phyloP scores from a whole-genome alignment of 805 yeast genomes.

The Hanseniaspora pseudoguilliermondii region DNA sequence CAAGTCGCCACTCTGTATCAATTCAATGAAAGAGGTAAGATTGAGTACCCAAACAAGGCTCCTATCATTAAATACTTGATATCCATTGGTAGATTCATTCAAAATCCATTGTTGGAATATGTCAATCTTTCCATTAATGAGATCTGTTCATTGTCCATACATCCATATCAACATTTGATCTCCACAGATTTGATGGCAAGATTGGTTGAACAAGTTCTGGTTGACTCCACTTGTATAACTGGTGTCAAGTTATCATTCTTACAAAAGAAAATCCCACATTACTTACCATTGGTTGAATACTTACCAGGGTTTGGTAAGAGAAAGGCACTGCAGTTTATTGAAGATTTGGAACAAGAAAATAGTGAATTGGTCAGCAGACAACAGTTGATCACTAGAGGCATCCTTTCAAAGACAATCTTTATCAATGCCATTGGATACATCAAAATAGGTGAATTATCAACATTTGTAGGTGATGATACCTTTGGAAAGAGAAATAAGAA shows the following conservation, averaged over 20 bases:
- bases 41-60: constrained; percentile 77
- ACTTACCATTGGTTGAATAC: constrained; percentile 59
- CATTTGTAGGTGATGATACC: constrained; percentile 26
- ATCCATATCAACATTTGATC: constrained; percentile 60
- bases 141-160: constrained; percentile 52
- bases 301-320: constrained; percentile 92
- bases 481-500: constrained; percentile 25
- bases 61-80: constrained; percentile 70
- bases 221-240: constrained; percentile 78
- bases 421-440: constrained; percentile 87
- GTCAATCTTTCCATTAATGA: constrained; percentile 61
- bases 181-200: constrained; percentile 49
- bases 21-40: constrained; percentile 57
- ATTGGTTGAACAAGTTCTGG: constrained; percentile 68
- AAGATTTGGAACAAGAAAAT: constrained; percentile 52
- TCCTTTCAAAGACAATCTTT: constrained; percentile 68
- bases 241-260: constrained; percentile 93
- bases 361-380: constrained; percentile 58
- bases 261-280: constrained; percentile 51
- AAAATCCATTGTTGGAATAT: constrained; percentile 86
- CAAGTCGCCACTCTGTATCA: constrained; percentile 87
- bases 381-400: constrained; percentile 69
- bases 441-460: constrained; percentile 45
- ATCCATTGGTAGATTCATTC: constrained; percentile 82
- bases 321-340: constrained; percentile 75